A percentile compares a stretch with the other conserved stretches of the same genome.
phyloP scores from a whole-genome alignment of 768 basidiomycete genomes.

The Mycena latifolia region DNA sequence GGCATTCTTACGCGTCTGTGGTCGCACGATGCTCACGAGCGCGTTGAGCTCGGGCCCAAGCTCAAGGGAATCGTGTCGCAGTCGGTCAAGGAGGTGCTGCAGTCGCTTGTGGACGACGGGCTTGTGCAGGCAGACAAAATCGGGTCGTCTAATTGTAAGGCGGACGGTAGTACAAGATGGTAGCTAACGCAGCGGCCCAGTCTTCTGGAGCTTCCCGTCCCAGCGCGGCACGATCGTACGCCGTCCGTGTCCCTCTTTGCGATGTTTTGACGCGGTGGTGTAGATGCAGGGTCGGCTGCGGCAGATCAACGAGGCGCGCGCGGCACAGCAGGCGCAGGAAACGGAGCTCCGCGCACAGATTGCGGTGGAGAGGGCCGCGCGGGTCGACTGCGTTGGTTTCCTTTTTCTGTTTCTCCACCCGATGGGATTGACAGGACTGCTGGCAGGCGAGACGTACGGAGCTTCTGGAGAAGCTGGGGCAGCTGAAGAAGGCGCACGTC shows the following conservation, averaged over 20 bases:
- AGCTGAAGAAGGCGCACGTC: slow-evolving; percentile 61
- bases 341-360: slow-evolving; percentile 61
- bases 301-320: slow-evolving; percentile 60
- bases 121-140: slow-evolving; percentile 93
- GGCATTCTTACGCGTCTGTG: background rate
- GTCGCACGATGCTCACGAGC: background rate
- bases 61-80: slow-evolving; percentile 94
- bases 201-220: slow-evolving; percentile 97
- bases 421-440: background rate
- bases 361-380: slow-evolving; percentile 62
- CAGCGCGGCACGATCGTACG: slow-evolving; percentile 83
- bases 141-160: slow-evolving; percentile 92
- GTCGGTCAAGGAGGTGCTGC: slow-evolving; percentile 91
- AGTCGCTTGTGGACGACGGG: slow-evolving; percentile 88
- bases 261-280: slow-evolving; percentile 19
- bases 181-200: slow-evolving; percentile 51
- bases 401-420: background rate
- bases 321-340: slow-evolving; percentile 58
- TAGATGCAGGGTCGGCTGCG: slow-evolving; percentile 72
- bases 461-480: slow-evolving; percentile 62
- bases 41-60: slow-evolving; percentile 71
- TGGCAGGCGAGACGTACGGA: slow-evolving; percentile 68
- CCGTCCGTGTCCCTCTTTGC: background rate
- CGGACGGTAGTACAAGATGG: slow-evolving; percentile 19
- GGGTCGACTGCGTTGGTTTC: slow-evolving; percentile 68